Evolutionary conservation across 2,329 filamentous ascomycete species (phyloP).

Genomic region (Scytalidium sp.): DNA sequence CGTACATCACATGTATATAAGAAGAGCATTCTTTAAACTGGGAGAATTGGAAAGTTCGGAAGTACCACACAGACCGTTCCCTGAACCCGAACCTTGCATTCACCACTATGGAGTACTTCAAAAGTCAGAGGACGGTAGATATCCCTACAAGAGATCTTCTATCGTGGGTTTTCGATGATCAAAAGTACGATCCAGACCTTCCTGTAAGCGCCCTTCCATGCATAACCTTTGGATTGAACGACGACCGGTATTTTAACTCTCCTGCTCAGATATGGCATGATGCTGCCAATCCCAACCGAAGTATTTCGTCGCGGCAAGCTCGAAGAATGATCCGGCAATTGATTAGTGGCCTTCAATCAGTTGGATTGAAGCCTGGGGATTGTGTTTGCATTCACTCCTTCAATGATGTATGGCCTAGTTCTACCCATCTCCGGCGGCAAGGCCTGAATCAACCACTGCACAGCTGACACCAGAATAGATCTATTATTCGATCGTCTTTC

Average conservation of each 20-base stretch:
- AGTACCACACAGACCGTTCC: too few species aligned
- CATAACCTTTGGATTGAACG: not conserved
- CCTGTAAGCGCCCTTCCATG: conserved; percentile 15
- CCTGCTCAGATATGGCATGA: conserved; percentile 26
- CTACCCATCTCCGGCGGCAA: too few species aligned
- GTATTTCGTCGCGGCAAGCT: conserved; percentile 23
- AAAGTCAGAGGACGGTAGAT: too few species aligned
- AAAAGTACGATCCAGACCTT: conserved; percentile 18
- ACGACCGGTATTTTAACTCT: not conserved
- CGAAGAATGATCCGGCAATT: conserved; percentile 19
- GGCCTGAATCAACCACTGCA: too few species aligned
- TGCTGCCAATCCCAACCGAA: conserved; percentile 16
- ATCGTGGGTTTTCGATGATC: conserved; percentile 22
- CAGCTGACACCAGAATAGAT: too few species aligned
- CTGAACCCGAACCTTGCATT: too few species aligned
- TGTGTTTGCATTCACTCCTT: conserved; percentile 27
- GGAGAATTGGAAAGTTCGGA: too few species aligned
- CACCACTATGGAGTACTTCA: too few species aligned
- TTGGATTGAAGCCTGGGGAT: conserved; percentile 22
- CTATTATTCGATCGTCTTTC: conserved; percentile 17
- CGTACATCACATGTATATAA: too few species aligned
- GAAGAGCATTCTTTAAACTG: too few species aligned
- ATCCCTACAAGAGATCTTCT: conserved; percentile 21
- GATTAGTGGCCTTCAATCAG: conserved; percentile 21
- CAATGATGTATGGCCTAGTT: too few species aligned